phyloP scores from a whole-genome alignment of 495 filamentous ascomycete species.

The Stereocaulon alpinum region DNA sequence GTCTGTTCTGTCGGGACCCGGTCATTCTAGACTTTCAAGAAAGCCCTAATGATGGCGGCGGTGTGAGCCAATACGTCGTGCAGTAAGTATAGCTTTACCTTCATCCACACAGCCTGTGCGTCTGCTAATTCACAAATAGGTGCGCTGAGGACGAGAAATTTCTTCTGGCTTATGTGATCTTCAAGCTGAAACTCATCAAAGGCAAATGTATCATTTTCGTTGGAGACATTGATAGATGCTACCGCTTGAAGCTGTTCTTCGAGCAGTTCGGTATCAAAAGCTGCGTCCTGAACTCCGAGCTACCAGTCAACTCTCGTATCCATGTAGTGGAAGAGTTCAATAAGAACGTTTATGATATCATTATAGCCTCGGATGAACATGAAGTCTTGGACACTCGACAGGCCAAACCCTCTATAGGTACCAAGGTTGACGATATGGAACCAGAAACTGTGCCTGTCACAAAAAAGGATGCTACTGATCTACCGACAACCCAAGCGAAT shows the following conservation, averaged over 20 bases:
- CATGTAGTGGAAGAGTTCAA: conserved; percentile 98
- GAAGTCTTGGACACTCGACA: conserved; percentile 49
- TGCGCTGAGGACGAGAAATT: conserved; percentile 97
- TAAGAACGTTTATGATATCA: conserved; percentile 88
- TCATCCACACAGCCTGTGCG: no score
- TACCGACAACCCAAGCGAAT: conserved; percentile 12
- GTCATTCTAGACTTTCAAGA: conserved; percentile 67
- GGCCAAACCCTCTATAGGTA: conserved; percentile 23
- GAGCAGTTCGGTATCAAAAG: conserved; percentile 93
- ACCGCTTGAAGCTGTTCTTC: conserved; percentile 87
- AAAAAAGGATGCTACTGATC: conserved; percentile 26
- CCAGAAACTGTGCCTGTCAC: conserved; percentile 17
- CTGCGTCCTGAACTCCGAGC: conserved; percentile 89
- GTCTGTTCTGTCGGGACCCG: conserved; percentile 76
- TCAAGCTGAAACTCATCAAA: conserved; percentile 88
- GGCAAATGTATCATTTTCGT: conserved; percentile 95
- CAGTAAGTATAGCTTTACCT: conserved; percentile 38
- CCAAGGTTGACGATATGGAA: conserved; percentile 1
- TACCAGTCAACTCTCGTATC: conserved; percentile 84
- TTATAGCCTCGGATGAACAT: conserved; percentile 90
- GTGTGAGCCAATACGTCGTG: conserved; percentile 77
- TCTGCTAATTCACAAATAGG: conserved; percentile 28
- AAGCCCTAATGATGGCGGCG: conserved; percentile 57
- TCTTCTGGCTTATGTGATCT: conserved; percentile 82
- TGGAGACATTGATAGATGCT: conserved; percentile 83